These are phyloP conservation scores for Solanum paucissectum DNA, from an alignment of 257 asterid species.

Conservation along the genomic window DNA sequence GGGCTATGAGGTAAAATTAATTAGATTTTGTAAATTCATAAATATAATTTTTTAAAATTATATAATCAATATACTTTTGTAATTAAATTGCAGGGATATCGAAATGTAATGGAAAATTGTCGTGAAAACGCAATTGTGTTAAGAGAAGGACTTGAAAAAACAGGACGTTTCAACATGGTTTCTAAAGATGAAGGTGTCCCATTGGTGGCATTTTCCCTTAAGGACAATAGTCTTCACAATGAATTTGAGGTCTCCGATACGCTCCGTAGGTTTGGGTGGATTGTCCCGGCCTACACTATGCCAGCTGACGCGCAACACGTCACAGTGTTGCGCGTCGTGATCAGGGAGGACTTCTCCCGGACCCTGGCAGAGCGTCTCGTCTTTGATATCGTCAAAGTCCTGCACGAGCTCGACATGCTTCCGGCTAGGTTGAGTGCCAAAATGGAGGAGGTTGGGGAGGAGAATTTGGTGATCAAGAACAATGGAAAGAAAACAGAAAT, in stretches of 20 bases:
- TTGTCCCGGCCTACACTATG: slow-evolving; percentile 26
- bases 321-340: slow-evolving; percentile 18
- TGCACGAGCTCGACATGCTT: slow-evolving; percentile 10
- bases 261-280: slow-evolving; percentile 23
- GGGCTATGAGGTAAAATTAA: slow-evolving; percentile 14
- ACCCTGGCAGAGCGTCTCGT: slow-evolving; percentile 21
- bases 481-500: slow-evolving; percentile 9
- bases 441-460: background rate
- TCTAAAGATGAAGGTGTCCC: slow-evolving; percentile 28
- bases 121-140: slow-evolving; percentile 15
- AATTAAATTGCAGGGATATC: slow-evolving; percentile 10
- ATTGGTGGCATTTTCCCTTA: slow-evolving; percentile 24
- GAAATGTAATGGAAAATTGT: slow-evolving; percentile 24
- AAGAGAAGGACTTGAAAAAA: slow-evolving; percentile 18
- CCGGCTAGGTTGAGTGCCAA: slow-evolving; percentile 5
- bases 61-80: background rate
- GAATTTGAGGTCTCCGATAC: slow-evolving; percentile 18
- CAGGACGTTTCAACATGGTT: slow-evolving; percentile 19
- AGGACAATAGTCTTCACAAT: slow-evolving; percentile 13
- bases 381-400: slow-evolving; percentile 9
- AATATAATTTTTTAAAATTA: too few relatives aligned
- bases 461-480: background rate
- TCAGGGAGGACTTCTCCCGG: slow-evolving; percentile 22
- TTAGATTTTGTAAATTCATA: background rate
- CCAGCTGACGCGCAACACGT: slow-evolving; percentile 22